Evolutionary conservation across 805 yeast species (phyloP), one percentile per base, ranked within the genome.

Genomic region (Ogataea neopini): DNA sequence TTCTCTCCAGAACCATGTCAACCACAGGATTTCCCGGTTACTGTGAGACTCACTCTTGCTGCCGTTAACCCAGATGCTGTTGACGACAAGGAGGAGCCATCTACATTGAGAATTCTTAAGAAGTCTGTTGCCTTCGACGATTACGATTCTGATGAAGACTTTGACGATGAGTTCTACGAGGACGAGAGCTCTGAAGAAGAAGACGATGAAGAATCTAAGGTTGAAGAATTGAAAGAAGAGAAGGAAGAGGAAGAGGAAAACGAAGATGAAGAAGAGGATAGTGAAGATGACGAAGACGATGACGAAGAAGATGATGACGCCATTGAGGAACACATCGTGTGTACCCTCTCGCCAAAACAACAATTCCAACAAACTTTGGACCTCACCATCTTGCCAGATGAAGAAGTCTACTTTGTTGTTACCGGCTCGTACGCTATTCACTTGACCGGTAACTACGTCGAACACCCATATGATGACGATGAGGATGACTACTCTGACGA

Each of bases 401-500:
- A 94, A 74, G 96, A 91, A 65, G 89, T 94, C 52, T 83, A 77
- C 75, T 94, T 94, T 64, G 96, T 89, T 64, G 97, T 88, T 48
- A 86, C 96, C 52, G 99, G 99, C 65, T 89, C 97, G 22, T 92
- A 90, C 76, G 86, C 96, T 57, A 77, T 94, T 57, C 95, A 92
- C 69, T 75, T 94, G 61, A 77, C 88, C 58, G 99, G 99, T 76
- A 92, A 94, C 84, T 90, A 85, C 73, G 85, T 94, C 64, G 96
- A 88, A 70, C 97, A 91, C 71, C 97, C 98, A 69, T 88, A 83
- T 62, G 96, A 91, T 63, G 81, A 75, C 36, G 85, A 80, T 45
- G 80, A 75, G 49, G 70, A 66, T 52, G 79, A 76, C 43, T 81
- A 74, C 43, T 73, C 70, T 32, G 77, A 74, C 48, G 75, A 67